Percentiles rank a stretch among this genome's conserved stretches.
phyloP scores from a whole-genome alignment of 192 early-diverging fungal species.

The Gonapodya sp. region DNA sequence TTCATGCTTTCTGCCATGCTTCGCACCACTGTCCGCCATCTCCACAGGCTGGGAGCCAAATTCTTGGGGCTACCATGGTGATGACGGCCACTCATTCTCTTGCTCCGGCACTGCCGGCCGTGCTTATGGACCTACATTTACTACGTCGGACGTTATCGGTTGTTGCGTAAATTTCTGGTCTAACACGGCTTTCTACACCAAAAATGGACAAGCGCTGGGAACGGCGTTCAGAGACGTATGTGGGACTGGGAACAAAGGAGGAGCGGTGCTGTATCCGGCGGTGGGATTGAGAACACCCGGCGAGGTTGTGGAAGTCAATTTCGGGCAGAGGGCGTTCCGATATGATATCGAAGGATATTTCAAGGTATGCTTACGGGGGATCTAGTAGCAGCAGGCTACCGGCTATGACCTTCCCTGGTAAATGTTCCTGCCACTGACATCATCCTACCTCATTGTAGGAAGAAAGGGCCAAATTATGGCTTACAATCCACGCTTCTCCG shows the following conservation, averaged over 20 bases:
- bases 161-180: constrained; percentile 78
- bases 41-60: constrained; percentile 69
- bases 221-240: constrained; percentile 40
- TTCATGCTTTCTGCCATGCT: no score
- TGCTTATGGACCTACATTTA: constrained; percentile 77
- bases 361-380: no score
- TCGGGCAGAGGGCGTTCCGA: constrained; percentile 58
- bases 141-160: constrained; percentile 88
- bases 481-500: constrained; percentile 20
- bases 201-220: constrained; percentile 62
- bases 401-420: not conserved
- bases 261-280: constrained; percentile 46
- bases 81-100: constrained; percentile 80
- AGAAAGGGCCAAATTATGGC: constrained; percentile 34
- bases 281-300: constrained; percentile 66
- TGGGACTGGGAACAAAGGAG: constrained; percentile 22
- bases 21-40: not conserved
- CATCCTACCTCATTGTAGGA: constrained; percentile 17
- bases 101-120: constrained; percentile 65
- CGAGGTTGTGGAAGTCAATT: constrained; percentile 66
- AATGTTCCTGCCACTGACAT: not conserved
- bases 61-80: constrained; percentile 96
- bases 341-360: constrained; percentile 66
- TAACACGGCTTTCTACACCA: constrained; percentile 73
- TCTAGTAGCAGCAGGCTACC: no score